Base-by-base conservation (phyloP, 164 flowering plant species). In the Magnolia sinica region DNA sequence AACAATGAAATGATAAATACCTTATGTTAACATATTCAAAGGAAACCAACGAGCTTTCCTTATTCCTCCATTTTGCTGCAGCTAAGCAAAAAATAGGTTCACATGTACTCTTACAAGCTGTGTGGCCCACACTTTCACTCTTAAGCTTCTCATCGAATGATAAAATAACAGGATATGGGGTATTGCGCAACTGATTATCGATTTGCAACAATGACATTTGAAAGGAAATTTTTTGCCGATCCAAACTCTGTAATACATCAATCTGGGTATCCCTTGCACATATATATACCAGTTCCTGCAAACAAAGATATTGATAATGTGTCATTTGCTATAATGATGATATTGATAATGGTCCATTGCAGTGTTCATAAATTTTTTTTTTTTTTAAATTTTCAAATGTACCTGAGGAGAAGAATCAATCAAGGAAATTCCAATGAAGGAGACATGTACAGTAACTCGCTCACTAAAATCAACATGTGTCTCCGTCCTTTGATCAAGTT, bases 241-340 rank as follows among this genome's bases (percentile, higher is more conserved):
- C 92, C 77, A 88, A 45, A 85, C 87, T 90, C 87, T 91, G 98
- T 66, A 82, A 81, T 45, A 94, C 76, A 64, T 90, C 88, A 68
- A 96, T 66, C 23, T 77, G 85, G 45, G 83, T 76, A 73, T 88
- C 88, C 83, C 81, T 90, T 51, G 90, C 94, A 79, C 91, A 88
- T 31, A 88, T 92, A 87, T 87, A 96, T 77, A 94, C 84, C 80
- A 96, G 77, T 84, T 96, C 99, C 99, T 96, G 78, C 78, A 84
- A 78, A 75, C 61, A 66, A 69, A 68, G 24, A 70, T 13, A 20
- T 27, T 27, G 29, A 27, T 27, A 68, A 20, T 37, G 29, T 18
- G 51, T 77, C 22, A 76, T 19, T 37, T 37, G 45, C 45, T 37
- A 20, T 8, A 20, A 65, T 8, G 68, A 65, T 65, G 68, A 24